Evolutionary conservation across 768 basidiomycete species (phyloP).

Genomic region (Boletus barrowsii): DNA sequence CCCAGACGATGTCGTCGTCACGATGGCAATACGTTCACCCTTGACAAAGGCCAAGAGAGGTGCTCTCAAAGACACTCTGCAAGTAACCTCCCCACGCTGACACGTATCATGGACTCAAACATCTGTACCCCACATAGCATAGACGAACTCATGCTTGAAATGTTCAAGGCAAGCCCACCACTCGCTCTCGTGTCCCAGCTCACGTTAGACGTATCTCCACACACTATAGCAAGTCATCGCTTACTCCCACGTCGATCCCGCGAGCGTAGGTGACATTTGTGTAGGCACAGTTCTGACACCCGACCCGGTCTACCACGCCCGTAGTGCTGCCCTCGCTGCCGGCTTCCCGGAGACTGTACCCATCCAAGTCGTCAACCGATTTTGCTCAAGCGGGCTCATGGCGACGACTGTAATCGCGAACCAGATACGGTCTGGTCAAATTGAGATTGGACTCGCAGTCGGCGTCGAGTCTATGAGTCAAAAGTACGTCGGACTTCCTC

Average conservation of each 20-base stretch:
- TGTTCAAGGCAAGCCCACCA: conserved; percentile 57
- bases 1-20: conserved; percentile 79
- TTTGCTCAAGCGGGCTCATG: conserved; percentile 87
- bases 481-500: conserved; percentile 43
- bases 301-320: conserved; percentile 64
- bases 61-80: conserved; percentile 68
- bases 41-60: conserved; percentile 77
- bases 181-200: not conserved
- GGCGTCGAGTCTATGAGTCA: conserved; percentile 88
- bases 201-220: not conserved
- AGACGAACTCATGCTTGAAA: conserved; percentile 78
- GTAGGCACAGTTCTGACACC: conserved; percentile 74
- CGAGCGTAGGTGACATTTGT: conserved; percentile 70
- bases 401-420: conserved; percentile 75
- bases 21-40: conserved; percentile 75
- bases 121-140: conserved; percentile 40
- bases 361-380: conserved; percentile 71
- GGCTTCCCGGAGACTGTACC: conserved; percentile 79
- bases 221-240: conserved; percentile 52
- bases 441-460: conserved; percentile 74
- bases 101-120: conserved; percentile 7
- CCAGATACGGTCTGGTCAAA: conserved; percentile 73
- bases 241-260: conserved; percentile 58
- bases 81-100: conserved; percentile 18
- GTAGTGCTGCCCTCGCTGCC: conserved; percentile 73